Percentiles rank a stretch among this genome's conserved stretches.
Evolutionary conservation across 805 yeast species (phyloP).

Genomic region (Saccharomycopsis synnaedendra): DNA sequence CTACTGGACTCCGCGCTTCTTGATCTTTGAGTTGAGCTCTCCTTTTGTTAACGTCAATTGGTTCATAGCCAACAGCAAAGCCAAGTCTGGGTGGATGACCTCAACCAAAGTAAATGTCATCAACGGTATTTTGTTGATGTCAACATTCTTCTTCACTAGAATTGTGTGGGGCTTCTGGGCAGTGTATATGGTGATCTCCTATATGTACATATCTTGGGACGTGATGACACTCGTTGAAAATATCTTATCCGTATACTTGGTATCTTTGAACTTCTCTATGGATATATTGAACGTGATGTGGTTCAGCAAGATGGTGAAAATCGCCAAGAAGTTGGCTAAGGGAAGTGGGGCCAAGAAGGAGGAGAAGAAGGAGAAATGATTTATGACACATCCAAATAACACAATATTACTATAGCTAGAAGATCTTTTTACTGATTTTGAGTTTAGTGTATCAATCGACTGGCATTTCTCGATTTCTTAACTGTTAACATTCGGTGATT

Average conservation of each 20-base stretch:
- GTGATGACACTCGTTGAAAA: conserved; percentile 28
- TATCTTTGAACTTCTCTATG: conserved; percentile 49
- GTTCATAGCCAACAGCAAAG: conserved; percentile 69
- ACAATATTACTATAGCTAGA: too few relatives aligned
- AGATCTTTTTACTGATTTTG: too few relatives aligned
- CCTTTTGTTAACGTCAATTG: conserved; percentile 94
- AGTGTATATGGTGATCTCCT: conserved; percentile 37
- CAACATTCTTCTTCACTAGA: conserved; percentile 65
- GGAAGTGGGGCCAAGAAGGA: background rate
- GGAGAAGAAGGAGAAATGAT: background rate
- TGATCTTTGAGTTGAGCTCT: conserved; percentile 79
- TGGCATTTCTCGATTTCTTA: too few relatives aligned
- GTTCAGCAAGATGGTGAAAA: conserved; percentile 77
- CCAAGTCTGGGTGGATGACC: conserved; percentile 52
- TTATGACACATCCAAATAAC: too few relatives aligned
- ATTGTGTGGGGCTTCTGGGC: conserved; percentile 83
- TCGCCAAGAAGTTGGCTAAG: conserved; percentile 47
- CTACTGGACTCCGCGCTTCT: conserved; percentile 73
- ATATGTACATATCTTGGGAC: conserved; percentile 34
- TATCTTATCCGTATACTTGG: conserved; percentile 36
- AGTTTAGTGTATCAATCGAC: too few relatives aligned
- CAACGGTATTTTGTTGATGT: conserved; percentile 64
- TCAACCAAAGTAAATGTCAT: conserved; percentile 40
- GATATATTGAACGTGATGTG: conserved; percentile 66
- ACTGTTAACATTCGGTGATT: too few relatives aligned